Percentiles rank a stretch among this genome's conserved stretches.
Evolutionary conservation across 1,284 basidiomycete species (phyloP).

Genomic region (Polyporus tsugae): DNA sequence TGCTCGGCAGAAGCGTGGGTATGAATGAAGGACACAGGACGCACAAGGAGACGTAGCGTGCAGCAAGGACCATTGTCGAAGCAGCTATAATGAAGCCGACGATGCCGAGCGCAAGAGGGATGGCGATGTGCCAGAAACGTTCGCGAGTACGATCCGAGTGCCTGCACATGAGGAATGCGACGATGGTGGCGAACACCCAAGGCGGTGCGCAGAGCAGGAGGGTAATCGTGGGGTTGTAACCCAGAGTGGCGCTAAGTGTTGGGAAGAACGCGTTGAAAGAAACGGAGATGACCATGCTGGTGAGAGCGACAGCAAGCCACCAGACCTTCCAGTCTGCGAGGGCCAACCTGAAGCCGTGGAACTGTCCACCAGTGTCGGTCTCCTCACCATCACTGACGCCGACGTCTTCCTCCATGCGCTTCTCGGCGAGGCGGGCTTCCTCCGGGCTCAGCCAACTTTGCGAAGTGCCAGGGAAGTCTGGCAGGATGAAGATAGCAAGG

Average conservation of each 20-base stretch:
- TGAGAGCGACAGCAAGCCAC: slow-evolving; percentile 69
- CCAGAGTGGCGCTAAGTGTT: slow-evolving; percentile 72
- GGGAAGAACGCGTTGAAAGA: slow-evolving; percentile 83
- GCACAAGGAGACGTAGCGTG: slow-evolving; percentile 79
- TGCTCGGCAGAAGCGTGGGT: background rate
- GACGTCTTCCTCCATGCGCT: slow-evolving; percentile 78
- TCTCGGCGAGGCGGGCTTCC: slow-evolving; percentile 72
- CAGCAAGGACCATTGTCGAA: slow-evolving; percentile 68
- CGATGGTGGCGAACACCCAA: slow-evolving; percentile 72
- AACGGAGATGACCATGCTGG: slow-evolving; percentile 64
- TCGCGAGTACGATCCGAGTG: slow-evolving; percentile 72
- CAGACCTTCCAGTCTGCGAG: slow-evolving; percentile 79
- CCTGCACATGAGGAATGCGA: slow-evolving; percentile 57
- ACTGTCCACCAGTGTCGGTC: slow-evolving; percentile 43
- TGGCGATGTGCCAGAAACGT: slow-evolving; percentile 69
- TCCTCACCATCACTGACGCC: slow-evolving; percentile 56
- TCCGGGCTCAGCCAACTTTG: slow-evolving; percentile 63
- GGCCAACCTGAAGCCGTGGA: slow-evolving; percentile 63
- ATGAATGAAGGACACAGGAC: slow-evolving; percentile 31
- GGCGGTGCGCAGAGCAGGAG: slow-evolving; percentile 82
- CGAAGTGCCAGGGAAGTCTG: slow-evolving; percentile 75
- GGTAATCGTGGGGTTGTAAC: slow-evolving; percentile 70
- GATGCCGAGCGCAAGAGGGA: slow-evolving; percentile 65
- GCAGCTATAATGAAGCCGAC: slow-evolving; percentile 81
- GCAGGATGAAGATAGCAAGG: slow-evolving; percentile 72